Conservation (phyloP, 192 early-diverging fungal genomes). For the Linnemannia hyalina region DNA sequence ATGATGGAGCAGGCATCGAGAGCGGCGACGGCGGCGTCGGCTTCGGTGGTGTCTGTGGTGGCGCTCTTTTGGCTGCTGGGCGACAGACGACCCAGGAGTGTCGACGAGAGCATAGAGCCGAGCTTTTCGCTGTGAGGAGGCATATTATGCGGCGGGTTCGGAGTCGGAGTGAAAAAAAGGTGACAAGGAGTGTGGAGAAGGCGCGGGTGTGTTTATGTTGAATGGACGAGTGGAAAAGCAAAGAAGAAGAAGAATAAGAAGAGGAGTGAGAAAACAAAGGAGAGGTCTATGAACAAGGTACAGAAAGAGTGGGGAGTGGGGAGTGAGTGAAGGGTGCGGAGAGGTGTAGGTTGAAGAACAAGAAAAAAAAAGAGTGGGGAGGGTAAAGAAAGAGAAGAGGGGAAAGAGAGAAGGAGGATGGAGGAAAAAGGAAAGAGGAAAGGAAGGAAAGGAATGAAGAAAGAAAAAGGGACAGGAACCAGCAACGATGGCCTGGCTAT, state of each 20-base stretch:
- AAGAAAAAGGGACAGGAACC: background rate
- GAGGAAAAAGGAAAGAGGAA: background rate
- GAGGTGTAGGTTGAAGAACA: background rate
- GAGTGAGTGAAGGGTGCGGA: background rate
- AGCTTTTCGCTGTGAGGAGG: constrained; percentile 9
- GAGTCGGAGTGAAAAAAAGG: background rate
- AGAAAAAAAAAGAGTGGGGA: background rate
- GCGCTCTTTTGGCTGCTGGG: background rate
- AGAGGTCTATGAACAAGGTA: background rate
- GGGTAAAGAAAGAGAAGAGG: background rate
- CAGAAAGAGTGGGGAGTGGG: background rate
- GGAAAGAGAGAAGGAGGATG: background rate
- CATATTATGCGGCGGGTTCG: background rate
- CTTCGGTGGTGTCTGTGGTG: background rate
- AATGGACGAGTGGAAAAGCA: background rate
- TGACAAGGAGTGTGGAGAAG: constrained; percentile 7
- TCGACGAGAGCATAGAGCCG: background rate
- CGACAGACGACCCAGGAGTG: background rate
- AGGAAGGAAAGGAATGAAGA: background rate
- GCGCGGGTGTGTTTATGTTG: background rate
- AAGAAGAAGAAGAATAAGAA: background rate
- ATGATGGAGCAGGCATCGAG: constrained; percentile 25
- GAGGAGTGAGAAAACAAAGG: background rate
- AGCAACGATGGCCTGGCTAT: background rate
- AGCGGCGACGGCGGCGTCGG: background rate